A percentile compares a stretch with the other conserved stretches of the same genome.
These are phyloP conservation scores for Ailanthus altissimus DNA, from an alignment of 345 rosid genomes.

Conservation along the genomic window DNA sequence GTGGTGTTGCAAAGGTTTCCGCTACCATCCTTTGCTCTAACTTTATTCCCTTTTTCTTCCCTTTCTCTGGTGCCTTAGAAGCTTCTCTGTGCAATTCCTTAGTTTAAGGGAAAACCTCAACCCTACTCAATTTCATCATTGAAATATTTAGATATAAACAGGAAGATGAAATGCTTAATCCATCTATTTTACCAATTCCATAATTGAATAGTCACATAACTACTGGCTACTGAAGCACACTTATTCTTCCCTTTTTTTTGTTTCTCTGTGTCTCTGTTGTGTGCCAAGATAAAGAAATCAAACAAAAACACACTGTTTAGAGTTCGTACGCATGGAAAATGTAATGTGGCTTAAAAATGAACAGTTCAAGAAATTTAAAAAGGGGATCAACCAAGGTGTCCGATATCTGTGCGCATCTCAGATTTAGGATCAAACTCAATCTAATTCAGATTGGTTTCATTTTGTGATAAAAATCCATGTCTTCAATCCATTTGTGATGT, in stretches of 20 bases:
- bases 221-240: neutral
- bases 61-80: neutral
- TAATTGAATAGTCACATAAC: neutral
- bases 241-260: neutral
- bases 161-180: neutral
- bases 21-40: neutral
- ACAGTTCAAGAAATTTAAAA: neutral
- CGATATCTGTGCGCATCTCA: neutral
- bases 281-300: neutral
- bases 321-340: neutral
- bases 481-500: too few relatives aligned
- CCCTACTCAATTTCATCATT: neutral
- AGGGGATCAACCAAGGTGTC: neutral
- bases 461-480: neutral
- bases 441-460: neutral
- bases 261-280: neutral
- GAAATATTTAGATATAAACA: neutral
- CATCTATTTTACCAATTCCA: neutral
- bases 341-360: neutral
- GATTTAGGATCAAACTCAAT: neutral
- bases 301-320: neutral
- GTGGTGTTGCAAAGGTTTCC: neutral
- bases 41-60: neutral
- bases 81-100: neutral
- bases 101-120: neutral